Evolutionary conservation across 257 asterid genomes (phyloP).

Genomic region (Plantago ovata): DNA sequence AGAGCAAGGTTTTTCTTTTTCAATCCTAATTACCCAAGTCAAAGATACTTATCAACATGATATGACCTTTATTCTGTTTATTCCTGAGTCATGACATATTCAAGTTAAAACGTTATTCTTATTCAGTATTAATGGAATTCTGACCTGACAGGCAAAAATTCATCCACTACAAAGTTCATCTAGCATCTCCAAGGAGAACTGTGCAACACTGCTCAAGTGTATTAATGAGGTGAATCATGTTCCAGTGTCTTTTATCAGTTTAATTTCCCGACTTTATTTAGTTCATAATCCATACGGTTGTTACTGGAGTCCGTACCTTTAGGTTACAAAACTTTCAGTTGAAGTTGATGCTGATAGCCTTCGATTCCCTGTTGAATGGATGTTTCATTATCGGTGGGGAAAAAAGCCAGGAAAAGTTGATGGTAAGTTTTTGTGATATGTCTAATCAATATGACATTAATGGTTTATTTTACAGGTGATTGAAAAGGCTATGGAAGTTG

Average conservation of each 20-base stretch:
- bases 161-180: constrained; percentile 83
- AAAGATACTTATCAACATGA: constrained; percentile 4
- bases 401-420: constrained; percentile 84
- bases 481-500: constrained; percentile 76
- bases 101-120: background rate
- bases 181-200: constrained; percentile 68
- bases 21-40: no score
- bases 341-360: constrained; percentile 82
- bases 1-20: background rate
- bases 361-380: constrained; percentile 87
- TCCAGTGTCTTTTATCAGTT: constrained; percentile 10
- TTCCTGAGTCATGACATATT: constrained; percentile 4
- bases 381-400: constrained; percentile 98
- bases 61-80: constrained; percentile 9
- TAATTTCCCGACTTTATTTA: constrained; percentile 14
- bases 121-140: constrained; percentile 8
- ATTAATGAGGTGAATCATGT: constrained; percentile 63
- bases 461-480: constrained; percentile 71
- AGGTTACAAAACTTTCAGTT: constrained; percentile 78
- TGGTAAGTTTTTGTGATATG: constrained; percentile 55
- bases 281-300: constrained; percentile 31
- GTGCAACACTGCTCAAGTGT: constrained; percentile 69
- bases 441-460: constrained; percentile 36
- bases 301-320: constrained; percentile 47
- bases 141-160: constrained; percentile 68